Evolutionary conservation across 2,329 filamentous ascomycete genomes (phyloP).

Genomic region (Cryphonectria nitschkei): DNA sequence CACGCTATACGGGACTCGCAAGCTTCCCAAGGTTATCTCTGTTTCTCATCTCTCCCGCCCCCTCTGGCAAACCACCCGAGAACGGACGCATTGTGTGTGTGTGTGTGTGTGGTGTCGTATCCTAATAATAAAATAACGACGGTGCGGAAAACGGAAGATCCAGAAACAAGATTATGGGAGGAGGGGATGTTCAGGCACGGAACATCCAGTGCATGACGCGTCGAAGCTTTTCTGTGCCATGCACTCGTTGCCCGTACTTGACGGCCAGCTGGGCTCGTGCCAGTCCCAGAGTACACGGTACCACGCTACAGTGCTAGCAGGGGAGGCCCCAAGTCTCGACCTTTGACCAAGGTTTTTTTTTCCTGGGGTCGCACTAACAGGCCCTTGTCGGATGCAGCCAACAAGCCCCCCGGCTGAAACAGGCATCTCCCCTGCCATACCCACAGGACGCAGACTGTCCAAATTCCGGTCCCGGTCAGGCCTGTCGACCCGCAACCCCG

Average conservation of each 20-base stretch:
- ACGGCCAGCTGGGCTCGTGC: constrained; percentile 32
- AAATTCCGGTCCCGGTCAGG: constrained; percentile 49
- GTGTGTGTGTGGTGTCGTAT: constrained; percentile 10
- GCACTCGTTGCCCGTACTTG: constrained; percentile 30
- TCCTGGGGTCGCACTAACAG: constrained; percentile 34
- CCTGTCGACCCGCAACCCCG: constrained; percentile 47
- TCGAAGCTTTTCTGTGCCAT: constrained; percentile 28
- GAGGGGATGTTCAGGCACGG: constrained; percentile 6
- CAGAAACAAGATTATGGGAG: constrained; percentile 16
- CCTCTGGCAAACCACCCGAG: constrained; percentile 12
- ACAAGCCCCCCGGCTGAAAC: constrained; percentile 54
- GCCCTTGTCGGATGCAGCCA: constrained; percentile 42
- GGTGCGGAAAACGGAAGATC: constrained; percentile 9
- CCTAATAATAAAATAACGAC: constrained; percentile 6
- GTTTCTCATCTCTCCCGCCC: not conserved
- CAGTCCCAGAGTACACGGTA: not conserved
- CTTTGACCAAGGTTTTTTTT: constrained; percentile 21
- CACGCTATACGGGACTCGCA: not conserved
- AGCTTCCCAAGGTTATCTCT: not conserved
- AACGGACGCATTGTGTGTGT: not conserved
- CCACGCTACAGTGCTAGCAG: constrained; percentile 7
- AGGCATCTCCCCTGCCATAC: constrained; percentile 54
- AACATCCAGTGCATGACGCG: constrained; percentile 28
- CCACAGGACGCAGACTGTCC: constrained; percentile 39
- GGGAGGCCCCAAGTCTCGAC: constrained; percentile 23